A percentile compares a stretch with the other conserved stretches of the same genome.
These are phyloP conservation scores for Sclerotiophoma versabilis DNA, from an alignment of 2,329 filamentous ascomycete genomes.

Conservation along the genomic window DNA sequence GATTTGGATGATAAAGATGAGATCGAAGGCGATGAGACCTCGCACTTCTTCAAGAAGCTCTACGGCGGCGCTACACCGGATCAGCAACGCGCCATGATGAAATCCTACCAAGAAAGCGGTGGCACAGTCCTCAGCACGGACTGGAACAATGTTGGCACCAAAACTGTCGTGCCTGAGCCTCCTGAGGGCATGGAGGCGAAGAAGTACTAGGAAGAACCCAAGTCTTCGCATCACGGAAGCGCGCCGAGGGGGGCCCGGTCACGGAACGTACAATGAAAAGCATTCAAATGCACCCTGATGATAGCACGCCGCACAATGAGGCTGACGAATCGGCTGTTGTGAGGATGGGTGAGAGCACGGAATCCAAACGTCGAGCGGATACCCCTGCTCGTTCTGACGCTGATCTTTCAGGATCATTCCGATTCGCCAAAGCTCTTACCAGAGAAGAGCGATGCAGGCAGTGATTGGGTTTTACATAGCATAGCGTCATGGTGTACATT, in stretches of 20 bases:
- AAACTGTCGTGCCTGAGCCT: conserved; percentile 73
- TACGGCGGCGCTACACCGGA: conserved; percentile 80
- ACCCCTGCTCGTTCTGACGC: not conserved
- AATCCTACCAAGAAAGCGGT: conserved; percentile 93
- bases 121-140: conserved; percentile 92
- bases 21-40: conserved; percentile 68
- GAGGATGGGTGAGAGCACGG: not conserved
- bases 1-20: conserved; percentile 62
- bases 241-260: not conserved
- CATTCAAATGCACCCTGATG: not conserved
- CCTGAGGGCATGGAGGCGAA: conserved; percentile 81
- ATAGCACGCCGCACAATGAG: not conserved
- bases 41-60: conserved; percentile 88
- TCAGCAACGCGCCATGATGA: conserved; percentile 93
- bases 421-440: not conserved
- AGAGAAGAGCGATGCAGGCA: not conserved
- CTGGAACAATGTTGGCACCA: conserved; percentile 80
- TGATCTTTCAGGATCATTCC: not conserved
- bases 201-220: conserved; percentile 60
- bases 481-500: not conserved
- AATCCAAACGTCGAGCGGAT: not conserved
- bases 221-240: not conserved
- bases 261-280: not conserved
- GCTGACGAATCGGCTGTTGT: not conserved
- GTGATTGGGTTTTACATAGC: not conserved